phyloP scores from a whole-genome alignment of 768 basidiomycete species.

The Termitomyces sp. region DNA sequence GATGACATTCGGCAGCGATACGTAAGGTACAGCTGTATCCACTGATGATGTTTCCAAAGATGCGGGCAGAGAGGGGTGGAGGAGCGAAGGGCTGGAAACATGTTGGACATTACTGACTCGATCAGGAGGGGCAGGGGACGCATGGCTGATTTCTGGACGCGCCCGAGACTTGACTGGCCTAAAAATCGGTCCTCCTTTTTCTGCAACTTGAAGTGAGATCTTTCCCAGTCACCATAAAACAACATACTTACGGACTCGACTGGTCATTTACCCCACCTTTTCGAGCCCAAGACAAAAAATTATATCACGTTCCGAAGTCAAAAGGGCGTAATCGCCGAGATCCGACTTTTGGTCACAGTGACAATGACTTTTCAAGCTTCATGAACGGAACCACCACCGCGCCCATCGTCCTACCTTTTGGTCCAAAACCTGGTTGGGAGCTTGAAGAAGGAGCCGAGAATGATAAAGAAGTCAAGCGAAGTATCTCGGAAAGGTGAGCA shows the following conservation, averaged over 20 bases:
- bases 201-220: conserved; percentile 29
- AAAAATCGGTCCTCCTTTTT: conserved; percentile 69
- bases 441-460: conserved; percentile 35
- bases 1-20: not conserved
- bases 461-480: conserved; percentile 36
- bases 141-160: conserved; percentile 32
- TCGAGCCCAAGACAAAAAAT: not conserved
- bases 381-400: conserved; percentile 14
- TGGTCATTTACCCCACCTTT: conserved; percentile 33
- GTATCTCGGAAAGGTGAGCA: conserved; percentile 52
- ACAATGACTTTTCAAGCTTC: conserved; percentile 4
- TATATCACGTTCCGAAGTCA: conserved; percentile 1
- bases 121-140: conserved; percentile 13
- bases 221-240: not conserved
- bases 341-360: conserved; percentile 3
- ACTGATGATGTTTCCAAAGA: not conserved
- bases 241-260: conserved; percentile 58
- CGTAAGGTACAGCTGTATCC: not conserved
- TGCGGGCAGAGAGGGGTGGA: not conserved
- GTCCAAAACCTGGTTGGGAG: conserved; percentile 59
- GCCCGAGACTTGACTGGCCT: conserved; percentile 60
- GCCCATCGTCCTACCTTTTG: conserved; percentile 45
- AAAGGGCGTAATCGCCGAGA: conserved; percentile 3
- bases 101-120: not conserved
- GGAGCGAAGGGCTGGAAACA: not conserved